These are phyloP conservation scores for Zostera marina DNA, from an alignment of 116 monocot genomes.

Conservation along the genomic window DNA sequence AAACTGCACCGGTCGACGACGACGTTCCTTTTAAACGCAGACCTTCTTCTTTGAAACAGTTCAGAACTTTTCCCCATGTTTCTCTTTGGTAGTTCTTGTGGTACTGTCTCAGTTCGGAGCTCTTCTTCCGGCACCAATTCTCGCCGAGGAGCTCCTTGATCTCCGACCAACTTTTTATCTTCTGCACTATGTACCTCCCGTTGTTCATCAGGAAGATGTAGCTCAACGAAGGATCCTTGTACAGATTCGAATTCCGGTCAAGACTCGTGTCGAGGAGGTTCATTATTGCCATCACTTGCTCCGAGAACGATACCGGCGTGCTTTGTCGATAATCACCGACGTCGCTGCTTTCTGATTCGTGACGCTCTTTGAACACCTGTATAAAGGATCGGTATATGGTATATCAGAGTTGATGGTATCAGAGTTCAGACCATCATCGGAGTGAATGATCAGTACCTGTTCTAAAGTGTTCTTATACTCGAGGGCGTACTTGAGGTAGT, in stretches of 20 bases:
- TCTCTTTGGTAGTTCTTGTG: constrained; percentile 64
- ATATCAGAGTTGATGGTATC: no score
- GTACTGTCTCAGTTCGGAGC: constrained; percentile 43
- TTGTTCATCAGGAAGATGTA: constrained; percentile 76
- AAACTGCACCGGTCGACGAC: background rate
- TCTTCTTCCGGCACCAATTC: constrained; percentile 38
- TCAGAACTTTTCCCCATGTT: constrained; percentile 44
- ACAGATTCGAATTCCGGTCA: constrained; percentile 41
- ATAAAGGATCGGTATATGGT: no score
- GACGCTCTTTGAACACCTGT: no score
- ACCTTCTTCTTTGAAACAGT: constrained; percentile 44
- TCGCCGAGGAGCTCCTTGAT: constrained; percentile 39
- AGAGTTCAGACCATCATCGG: no score
- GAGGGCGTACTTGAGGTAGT: constrained; percentile 63
- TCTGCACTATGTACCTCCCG: constrained; percentile 68
- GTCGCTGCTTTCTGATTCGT: no score
- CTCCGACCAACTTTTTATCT: constrained; percentile 37
- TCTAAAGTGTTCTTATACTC: constrained; percentile 35
- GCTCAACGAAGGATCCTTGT: constrained; percentile 37
- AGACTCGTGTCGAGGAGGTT: constrained; percentile 36
- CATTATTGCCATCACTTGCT: constrained; percentile 34
- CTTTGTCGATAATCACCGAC: no score
- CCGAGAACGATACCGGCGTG: constrained; percentile 11
- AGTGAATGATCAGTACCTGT: background rate
- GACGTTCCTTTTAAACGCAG: background rate